Base-by-base conservation (phyloP, 495 filamentous ascomycete species). In the Daldinia caldariorum region DNA sequence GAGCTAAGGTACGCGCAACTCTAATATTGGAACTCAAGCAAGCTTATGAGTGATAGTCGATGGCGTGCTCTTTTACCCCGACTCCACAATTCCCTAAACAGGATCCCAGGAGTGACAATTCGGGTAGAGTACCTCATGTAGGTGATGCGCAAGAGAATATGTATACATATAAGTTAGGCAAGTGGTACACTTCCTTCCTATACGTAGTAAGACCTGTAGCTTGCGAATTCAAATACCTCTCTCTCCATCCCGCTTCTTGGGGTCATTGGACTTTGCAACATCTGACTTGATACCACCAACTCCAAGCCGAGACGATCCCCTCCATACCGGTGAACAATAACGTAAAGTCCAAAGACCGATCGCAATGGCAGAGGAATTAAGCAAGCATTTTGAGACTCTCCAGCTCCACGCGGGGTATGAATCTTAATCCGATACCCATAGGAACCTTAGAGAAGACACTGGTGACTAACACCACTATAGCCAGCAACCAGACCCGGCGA, bases 351-450 rank as follows among this genome's bases (percentile, higher is more conserved):
- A 55, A 58, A 55, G 53, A 29, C 32, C 37, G 61, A 37, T 39
- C 56, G 9, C 61, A 50, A 77, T 77, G 75, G 75, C 75, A 26
- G 69, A 73, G 54, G 79, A 81, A 49, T 72, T 81, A 34, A 78
- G 78, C 77, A 80, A 79, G 70, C 77, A 86, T 71, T 99, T 99
- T 71, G 95, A 97, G 85, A 97, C 95, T 59, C 90, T 97, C 76
- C 96, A 97, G 83, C 86, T 99, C 68, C 95, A 99, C 80, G 95
- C 94, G 78, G 94, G 94, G 93, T 95, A 88, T 55, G 84, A 76
- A 14, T 63, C 57, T 29, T 63, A 41, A 41, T 26, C 43, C 38
- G 22, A 54, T 54, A 26, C 50, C 50, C 35, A 12, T 49, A 49
- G 37, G 54, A 55, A 55, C 34, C 18, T 38, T 16, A n/a, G 32